Evolutionary conservation across 83 land plant genomes (phyloP), one percentile per base, ranked within the genome.

Genomic region (Picea abies): DNA sequence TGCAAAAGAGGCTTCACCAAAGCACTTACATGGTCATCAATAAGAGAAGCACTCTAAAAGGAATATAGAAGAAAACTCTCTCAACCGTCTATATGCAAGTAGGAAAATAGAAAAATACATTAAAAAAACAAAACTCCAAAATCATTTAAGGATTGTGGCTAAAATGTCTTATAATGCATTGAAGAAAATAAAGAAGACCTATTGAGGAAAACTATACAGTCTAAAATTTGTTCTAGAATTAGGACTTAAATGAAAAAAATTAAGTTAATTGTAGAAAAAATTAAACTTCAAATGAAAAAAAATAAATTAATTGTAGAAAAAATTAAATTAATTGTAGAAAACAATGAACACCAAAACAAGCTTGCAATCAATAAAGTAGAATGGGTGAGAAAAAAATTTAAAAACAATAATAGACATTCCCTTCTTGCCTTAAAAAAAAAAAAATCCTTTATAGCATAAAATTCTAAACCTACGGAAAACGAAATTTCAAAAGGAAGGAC

Each of bases 101-200:
- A 19, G 76, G 76, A 17, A 17, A 72, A 20, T 3, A 37, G 8
- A 3, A 72, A 72, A 72, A 15, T n/a, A 9, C 56, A 41, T n/a
- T 41, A 41, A 25, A 41, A 23, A 72, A 72, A 9, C 19, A 44
- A 41, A 49, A 64, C 4, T 69, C 19, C 5, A 41, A 52, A 32
- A 83, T 68, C 78, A n/a, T 14, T 15, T 37, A 25, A 32, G 20
- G 68, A 78, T 65, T 61, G 15, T 82, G 26, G 52, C 2, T 37
- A 77, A 79, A 56, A 82, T 23, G 41, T 80, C 2, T 41, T 49
- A 81, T 69, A 63, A 26, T 73, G 39, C 87, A 41, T 16, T n/a
- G 39, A 60, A 52, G 19, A 23, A 78, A 3, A 41, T 10, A 5
- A 25, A 26, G n/a, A 23, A 78, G 11, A 78, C 26, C 37, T 15